A percentile compares a stretch with the other conserved stretches of the same genome.
Evolutionary conservation across 345 rosid species (phyloP).

Genomic region (Microthlaspi erraticum): DNA sequence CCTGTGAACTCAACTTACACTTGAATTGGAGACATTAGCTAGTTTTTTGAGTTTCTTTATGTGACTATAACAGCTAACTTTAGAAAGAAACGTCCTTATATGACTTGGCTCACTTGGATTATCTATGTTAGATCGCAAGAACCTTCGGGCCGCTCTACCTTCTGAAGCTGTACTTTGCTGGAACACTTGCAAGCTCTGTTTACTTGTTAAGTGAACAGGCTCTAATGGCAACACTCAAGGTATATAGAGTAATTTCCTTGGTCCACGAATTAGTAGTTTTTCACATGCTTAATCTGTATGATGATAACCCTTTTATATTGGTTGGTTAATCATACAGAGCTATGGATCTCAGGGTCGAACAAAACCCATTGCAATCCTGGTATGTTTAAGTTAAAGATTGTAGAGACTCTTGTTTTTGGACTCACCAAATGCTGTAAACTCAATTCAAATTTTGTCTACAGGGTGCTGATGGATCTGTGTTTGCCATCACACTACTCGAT

Average conservation of each 20-base stretch:
- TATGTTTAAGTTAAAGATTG: conserved; percentile 42
- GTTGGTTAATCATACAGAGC: conserved; percentile 44
- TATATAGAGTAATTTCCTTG: conserved; percentile 33
- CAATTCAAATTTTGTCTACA: conserved; percentile 32
- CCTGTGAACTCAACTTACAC: neutral
- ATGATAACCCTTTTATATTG: neutral
- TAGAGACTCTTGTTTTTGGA: conserved; percentile 13
- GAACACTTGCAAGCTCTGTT: conserved; percentile 70
- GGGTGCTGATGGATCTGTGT: conserved; percentile 89
- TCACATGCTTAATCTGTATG: neutral
- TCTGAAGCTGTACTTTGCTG: conserved; percentile 72
- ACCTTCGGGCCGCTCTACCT: conserved; percentile 63
- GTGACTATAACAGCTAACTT: neutral
- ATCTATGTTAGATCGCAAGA: conserved; percentile 58
- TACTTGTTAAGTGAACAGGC: conserved; percentile 59
- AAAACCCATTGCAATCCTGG: conserved; percentile 54
- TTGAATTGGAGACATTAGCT: neutral
- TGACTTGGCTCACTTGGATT: neutral
- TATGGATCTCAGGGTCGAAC: conserved; percentile 57
- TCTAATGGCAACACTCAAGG: conserved; percentile 58
- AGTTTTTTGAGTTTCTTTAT: neutral
- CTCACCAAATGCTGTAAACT: neutral
- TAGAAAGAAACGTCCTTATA: neutral
- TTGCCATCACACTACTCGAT: conserved; percentile 77
- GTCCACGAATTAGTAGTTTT: conserved; percentile 21